These are phyloP conservation scores for Blastocystis sp. DNA, from an alignment of 352 stramenopile species.

Conservation along the genomic window DNA sequence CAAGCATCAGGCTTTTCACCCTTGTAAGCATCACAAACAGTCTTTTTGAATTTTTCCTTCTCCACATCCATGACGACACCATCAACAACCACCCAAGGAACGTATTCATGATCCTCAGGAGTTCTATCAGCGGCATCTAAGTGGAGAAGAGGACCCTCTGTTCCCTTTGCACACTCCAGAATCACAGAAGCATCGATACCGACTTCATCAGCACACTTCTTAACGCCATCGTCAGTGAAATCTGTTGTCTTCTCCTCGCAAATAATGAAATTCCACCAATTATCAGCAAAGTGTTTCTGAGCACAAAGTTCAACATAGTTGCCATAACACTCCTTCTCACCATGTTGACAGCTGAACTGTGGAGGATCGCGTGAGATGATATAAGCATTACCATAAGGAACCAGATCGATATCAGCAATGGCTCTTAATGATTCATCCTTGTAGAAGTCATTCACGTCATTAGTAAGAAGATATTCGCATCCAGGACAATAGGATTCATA, in stretches of 20 bases:
- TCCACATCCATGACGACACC: conserved; percentile 33
- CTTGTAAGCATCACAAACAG: conserved; percentile 58
- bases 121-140: conserved; percentile 50
- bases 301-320: conserved; percentile 53
- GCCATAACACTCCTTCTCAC: conserved; percentile 61
- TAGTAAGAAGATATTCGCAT: conserved; percentile 24
- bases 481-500: conserved; percentile 60
- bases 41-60: background rate
- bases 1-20: conserved; percentile 58
- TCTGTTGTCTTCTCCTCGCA: conserved; percentile 40
- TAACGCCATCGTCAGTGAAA: conserved; percentile 48
- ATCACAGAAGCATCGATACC: conserved; percentile 23
- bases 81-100: conserved; percentile 55
- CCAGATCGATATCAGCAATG: conserved; percentile 55
- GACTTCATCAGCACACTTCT: conserved; percentile 32
- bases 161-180: conserved; percentile 48
- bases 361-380: conserved; percentile 60
- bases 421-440: background rate
- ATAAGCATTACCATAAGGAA: conserved; percentile 60
- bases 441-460: background rate
- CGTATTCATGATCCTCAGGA: conserved; percentile 44
- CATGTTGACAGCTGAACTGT: conserved; percentile 58
- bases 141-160: conserved; percentile 58
- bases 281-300: conserved; percentile 49
- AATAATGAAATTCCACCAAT: conserved; percentile 53